Evolutionary conservation across 1,284 basidiomycete species (phyloP).

Genomic region (Moniliella sp.): DNA sequence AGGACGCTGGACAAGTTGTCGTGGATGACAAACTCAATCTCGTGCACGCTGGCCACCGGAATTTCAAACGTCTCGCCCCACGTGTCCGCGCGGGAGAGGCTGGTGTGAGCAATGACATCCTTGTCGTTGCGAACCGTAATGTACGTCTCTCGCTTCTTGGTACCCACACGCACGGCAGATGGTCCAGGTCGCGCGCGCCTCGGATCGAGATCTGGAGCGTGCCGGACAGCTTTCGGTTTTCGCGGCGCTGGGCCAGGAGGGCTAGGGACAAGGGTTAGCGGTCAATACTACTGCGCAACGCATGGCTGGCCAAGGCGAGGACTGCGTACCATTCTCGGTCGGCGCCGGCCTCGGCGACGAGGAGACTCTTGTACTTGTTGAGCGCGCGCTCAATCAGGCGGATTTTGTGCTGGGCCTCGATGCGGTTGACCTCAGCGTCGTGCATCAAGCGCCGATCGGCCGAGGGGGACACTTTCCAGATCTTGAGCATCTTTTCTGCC

Average conservation of each 20-base stretch:
- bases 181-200: slow-evolving; percentile 78
- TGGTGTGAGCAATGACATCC: slow-evolving; percentile 70
- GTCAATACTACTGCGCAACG: slow-evolving; percentile 4
- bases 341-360: slow-evolving; percentile 69
- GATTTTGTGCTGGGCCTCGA: slow-evolving; percentile 89
- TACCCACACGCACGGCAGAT: slow-evolving; percentile 51
- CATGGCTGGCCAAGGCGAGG: no score
- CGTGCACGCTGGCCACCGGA: slow-evolving; percentile 86
- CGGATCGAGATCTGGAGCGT: slow-evolving; percentile 72
- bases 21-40: slow-evolving; percentile 87
- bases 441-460: slow-evolving; percentile 52
- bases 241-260: slow-evolving; percentile 51
- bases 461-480: slow-evolving; percentile 79
- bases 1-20: slow-evolving; percentile 61
- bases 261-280: slow-evolving; percentile 2
- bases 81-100: slow-evolving; percentile 73
- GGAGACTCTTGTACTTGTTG: slow-evolving; percentile 84
- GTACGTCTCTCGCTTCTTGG: slow-evolving; percentile 48
- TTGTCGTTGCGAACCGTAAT: slow-evolving; percentile 92
- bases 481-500: slow-evolving; percentile 82
- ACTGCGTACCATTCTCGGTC: slow-evolving; percentile 45
- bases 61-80: slow-evolving; percentile 98
- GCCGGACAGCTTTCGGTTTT: slow-evolving; percentile 78
- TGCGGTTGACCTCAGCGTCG: slow-evolving; percentile 76
- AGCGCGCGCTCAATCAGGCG: slow-evolving; percentile 72